Base-by-base conservation (phyloP, 2,329 filamentous ascomycete species). In the Ceratocystis alfenasii region DNA sequence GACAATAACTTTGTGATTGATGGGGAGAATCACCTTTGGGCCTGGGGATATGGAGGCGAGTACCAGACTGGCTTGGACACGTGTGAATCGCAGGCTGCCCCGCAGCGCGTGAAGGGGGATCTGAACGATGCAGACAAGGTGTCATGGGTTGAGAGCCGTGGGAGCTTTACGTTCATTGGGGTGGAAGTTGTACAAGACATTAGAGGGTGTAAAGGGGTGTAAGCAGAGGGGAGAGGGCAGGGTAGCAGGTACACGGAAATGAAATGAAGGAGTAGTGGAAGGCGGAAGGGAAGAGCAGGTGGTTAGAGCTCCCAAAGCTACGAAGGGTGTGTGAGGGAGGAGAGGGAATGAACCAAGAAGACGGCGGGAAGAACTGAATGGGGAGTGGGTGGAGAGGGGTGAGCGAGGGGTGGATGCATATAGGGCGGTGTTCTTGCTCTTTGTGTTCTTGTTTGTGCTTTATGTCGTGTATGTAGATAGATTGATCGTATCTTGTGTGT, bases 1-100 rank as follows among this genome's bases (percentile, higher is more conserved):
- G 66, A 68, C 20, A 68, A 66, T 53, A 63, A 60, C 50, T 68
- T 65, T 45, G 64, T 41, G 36, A 53, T 68, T 12, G 66, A 65
- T 44, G 20, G 15, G 2, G n/a, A 68, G 6, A 62, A 53, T 8
- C n/a, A 62, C 12, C 57, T 68, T 2, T 68, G 64, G 63, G 66
- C 64, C 5, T 68, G 66, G 66, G 66, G 66, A 22, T 61, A 68
- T 36, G 53, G 66, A 22, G 60, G 50, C 7, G 64, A 66, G 22
- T 68, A 60, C 33, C 66, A 66, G 50, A 68, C 64, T 15, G 66
- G 66, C n/a, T 45, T 65, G 20, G 64, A 61, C 28, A 46, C 36
- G 7, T 33, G 55, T 5, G 66, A 55, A 17, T 64, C 63, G 30
- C 53, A 64, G 25, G 63, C 64, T 36, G 55, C 53, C 22, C 66